Evolutionary conservation across 345 rosid genomes (phyloP), one percentile per base, ranked within the genome.

Genomic region (Aurinia saxatilis): DNA sequence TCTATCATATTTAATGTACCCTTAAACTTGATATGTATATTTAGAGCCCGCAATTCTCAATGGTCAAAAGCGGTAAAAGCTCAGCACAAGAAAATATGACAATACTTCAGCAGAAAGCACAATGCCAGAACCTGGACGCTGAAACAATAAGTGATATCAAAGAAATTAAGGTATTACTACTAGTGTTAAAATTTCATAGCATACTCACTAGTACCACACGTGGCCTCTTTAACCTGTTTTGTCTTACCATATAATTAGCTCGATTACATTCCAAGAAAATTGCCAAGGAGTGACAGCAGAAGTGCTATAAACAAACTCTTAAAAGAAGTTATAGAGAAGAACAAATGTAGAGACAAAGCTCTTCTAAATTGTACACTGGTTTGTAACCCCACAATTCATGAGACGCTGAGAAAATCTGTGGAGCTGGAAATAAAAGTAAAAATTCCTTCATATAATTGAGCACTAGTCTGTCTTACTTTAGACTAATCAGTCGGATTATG

Each of bases 401-500:
- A 57, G 5, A 40, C 11, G 31, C 47, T 67, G 45, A 67, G 37
- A 50, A 58, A 49, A 58, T 67, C 9, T 19, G 45, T 67, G 18
- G 65, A 58, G 35, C 14, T 57, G 14, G 72, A 67, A 50, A 31
- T 67, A 8, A 48, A 66, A 37, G 71, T 34, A 63, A 50, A n/a
- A 35, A 29, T 18, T 40, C 0, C 29, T 39, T 49, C n/a, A 27
- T 51, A 8, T 10, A 51, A n/a, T 13, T 41, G 8, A 2, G 15
- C 8, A 52, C 34, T 30, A 7, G 9, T 40, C 15, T 18, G 10
- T 31, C 60, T 40, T 64, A 31, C 23, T 19, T 8, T 10, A 50
- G 29, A 63, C 67, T 38, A 9, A 50, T 21, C 3, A 13, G 31
- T 14, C 11, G 16, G 23, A 52, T 18, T 10, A 13, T 30, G 44